Percentiles rank a stretch among this genome's conserved stretches.
Evolutionary conservation across 208 protist species (phyloP).

Genomic region (Balamuthia mandrillaris): DNA sequence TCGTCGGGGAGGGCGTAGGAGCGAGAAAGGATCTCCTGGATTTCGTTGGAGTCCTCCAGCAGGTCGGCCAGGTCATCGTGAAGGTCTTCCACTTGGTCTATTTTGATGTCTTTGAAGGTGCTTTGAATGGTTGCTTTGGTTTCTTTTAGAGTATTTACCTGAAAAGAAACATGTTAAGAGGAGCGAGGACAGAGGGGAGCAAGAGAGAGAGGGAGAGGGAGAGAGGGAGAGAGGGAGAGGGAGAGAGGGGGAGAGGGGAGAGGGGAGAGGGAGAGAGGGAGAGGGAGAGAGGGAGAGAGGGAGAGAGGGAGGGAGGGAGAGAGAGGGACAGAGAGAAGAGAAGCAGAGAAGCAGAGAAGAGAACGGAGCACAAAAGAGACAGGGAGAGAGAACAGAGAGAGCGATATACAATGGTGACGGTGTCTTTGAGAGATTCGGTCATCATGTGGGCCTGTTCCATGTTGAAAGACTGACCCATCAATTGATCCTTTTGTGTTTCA

Average conservation of each 20-base stretch:
- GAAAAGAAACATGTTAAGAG: neutral
- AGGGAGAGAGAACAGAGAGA: neutral
- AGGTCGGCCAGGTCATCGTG: constrained; percentile 72
- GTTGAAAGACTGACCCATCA: constrained; percentile 66
- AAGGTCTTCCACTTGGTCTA: constrained; percentile 67
- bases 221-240: no score
- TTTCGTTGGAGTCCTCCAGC: constrained; percentile 58
- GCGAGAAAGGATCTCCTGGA: constrained; percentile 63
- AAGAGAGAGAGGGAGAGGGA: no score
- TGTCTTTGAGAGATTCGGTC: constrained; percentile 62
- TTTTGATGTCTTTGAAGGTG: constrained; percentile 65
- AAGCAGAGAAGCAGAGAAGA: no score
- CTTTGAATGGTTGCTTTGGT: constrained; percentile 57
- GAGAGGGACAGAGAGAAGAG: no score
- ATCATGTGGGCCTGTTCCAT: constrained; percentile 68
- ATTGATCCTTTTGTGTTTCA: constrained; percentile 62
- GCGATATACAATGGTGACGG: constrained; percentile 39
- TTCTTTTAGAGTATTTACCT: constrained; percentile 66
- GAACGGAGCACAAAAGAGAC: no score
- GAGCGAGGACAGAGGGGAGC: neutral
- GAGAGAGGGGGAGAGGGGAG: no score
- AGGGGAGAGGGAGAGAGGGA: no score
- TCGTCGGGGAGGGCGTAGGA: constrained; percentile 60
- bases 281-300: no score
- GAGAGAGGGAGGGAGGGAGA: no score